Evolutionary conservation across 768 basidiomycete species (phyloP), one percentile per base, ranked within the genome.

Genomic region (Gymnopilus junonius): DNA sequence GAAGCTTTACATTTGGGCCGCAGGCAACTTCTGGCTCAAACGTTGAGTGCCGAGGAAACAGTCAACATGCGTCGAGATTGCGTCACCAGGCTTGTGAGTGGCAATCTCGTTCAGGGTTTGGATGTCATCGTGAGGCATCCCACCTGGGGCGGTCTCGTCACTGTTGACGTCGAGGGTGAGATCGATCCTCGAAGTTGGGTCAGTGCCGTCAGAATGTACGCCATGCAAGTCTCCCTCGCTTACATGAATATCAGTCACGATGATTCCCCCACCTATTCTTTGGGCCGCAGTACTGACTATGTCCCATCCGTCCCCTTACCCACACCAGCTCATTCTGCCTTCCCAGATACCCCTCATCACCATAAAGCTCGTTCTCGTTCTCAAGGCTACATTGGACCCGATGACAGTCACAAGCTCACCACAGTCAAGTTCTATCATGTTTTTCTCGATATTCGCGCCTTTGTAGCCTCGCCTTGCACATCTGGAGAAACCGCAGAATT

Each of bases 51-150:
- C 7, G 96, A 97, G 68, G 97, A 99, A 77, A 92, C 93, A 0
- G 79, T 87, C 15, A 86, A 86, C 45, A 82, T 98, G 71, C 84
- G 94, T 60, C 84, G 88, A 57, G 94, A 95, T 62, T 95, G 95
- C 72, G 96, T 99, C 4, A 86, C 85, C 15, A 83, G 92, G 60
- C 85, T 99, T 5, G 95, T 97, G 43, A 85, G 85, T 50, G 94
- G 94, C 32, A 99, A 99, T 73, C 83, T 98, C 61, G 89, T 92
- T 2, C 97, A 99, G 73, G 93, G 91, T 7, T 77, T 98, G 50
- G 97, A 98, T 70, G 88, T 99, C 64, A 95, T 99, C 68, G 96
- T 99, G n/a, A 85, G 97, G 21, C 95, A 98, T 79, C 93, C 96
- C 29, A 88, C 86, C 2, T 94, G 92, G 85, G 97, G 97, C 29